Percentiles rank a stretch among this genome's conserved stretches.
phyloP scores from a whole-genome alignment of 192 early-diverging fungal genomes.

The Gigaspora rosea region DNA sequence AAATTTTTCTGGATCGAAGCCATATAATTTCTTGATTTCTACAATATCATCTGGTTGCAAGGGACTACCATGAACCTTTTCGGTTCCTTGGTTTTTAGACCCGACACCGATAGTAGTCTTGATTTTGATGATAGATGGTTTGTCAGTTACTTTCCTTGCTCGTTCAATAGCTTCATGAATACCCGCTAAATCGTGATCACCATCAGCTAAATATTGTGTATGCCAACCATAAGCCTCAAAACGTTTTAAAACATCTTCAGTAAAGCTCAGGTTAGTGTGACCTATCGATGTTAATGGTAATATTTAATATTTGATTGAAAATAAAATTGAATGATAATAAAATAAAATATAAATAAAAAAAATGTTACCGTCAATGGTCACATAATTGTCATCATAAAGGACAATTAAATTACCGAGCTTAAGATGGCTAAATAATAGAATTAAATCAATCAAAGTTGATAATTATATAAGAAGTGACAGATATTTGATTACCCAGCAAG shows the following conservation, averaged over 20 bases:
- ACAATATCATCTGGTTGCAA: conserved; percentile 79
- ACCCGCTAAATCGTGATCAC: conserved; percentile 73
- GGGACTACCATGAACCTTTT: conserved; percentile 90
- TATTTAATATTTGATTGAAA: conserved; percentile 4
- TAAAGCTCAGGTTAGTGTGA: conserved; percentile 80
- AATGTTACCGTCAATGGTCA: no score
- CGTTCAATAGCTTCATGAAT: conserved; percentile 75
- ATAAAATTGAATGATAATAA: background rate
- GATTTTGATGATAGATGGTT: conserved; percentile 88
- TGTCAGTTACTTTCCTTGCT: conserved; percentile 84
- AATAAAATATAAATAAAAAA: no score
- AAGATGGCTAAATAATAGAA: no score
- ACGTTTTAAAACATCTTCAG: conserved; percentile 86
- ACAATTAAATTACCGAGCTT: no score
- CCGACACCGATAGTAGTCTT: conserved; percentile 94
- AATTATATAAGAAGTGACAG: background rate
- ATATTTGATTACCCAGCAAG: conserved; percentile 74
- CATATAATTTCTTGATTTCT: conserved; percentile 79
- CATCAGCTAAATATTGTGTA: conserved; percentile 71
- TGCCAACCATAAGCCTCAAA: conserved; percentile 97
- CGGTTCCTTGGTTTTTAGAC: conserved; percentile 83
- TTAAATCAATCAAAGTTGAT: background rate
- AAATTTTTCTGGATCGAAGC: conserved; percentile 73
- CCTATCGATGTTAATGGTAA: background rate
- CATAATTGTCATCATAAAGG: no score